phyloP scores from a whole-genome alignment of 257 asterid species.

The Solanum appendiculatum region DNA sequence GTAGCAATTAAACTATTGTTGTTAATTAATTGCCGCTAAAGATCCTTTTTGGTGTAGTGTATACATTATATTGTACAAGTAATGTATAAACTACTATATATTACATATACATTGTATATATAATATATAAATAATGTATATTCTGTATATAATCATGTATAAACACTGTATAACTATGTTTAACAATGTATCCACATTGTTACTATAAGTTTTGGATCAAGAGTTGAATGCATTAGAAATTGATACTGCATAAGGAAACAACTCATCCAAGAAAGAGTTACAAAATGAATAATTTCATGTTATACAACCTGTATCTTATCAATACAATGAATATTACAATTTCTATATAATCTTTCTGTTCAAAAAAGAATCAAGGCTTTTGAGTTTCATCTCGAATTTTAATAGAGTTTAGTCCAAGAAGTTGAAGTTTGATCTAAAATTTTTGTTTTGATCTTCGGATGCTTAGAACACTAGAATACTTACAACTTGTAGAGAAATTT shows the following conservation, averaged over 20 bases:
- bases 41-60: too few species aligned
- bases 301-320: neutral
- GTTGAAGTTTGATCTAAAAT: neutral
- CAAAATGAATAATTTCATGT: slow-evolving; percentile 74
- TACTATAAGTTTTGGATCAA: slow-evolving; percentile 71
- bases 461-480: neutral
- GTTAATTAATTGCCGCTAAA: too few species aligned
- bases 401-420: neutral
- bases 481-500: neutral
- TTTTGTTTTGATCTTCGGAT: neutral
- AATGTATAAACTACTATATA: neutral
- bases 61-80: too few species aligned
- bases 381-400: neutral
- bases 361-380: neutral
- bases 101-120: neutral
- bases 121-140: neutral
- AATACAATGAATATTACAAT: neutral
- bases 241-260: slow-evolving; percentile 99
- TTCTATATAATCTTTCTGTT: neutral
- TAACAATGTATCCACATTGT: neutral
- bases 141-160: neutral
- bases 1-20: too few species aligned
- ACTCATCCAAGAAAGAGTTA: slow-evolving; percentile 98
- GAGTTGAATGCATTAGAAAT: slow-evolving; percentile 93
- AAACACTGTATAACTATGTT: neutral